Percentiles rank a stretch among this genome's conserved stretches.
phyloP scores from a whole-genome alignment of 805 yeast species.

The Wickerhamiella musiphila region DNA sequence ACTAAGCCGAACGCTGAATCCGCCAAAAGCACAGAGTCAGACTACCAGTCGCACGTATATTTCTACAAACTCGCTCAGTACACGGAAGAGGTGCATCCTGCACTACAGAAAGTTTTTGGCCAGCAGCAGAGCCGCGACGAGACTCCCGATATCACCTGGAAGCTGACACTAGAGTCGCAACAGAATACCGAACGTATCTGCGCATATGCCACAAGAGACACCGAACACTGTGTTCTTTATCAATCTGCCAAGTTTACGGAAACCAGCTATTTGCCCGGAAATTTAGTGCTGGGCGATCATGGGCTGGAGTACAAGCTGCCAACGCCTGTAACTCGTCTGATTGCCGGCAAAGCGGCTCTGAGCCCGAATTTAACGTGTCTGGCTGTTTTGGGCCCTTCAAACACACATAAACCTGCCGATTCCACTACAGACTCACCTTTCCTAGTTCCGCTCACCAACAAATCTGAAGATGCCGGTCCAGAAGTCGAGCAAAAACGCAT shows the following conservation, averaged over 20 bases:
- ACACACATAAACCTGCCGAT: too few relatives aligned
- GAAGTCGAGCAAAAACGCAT: conserved; percentile 2
- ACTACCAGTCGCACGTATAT: conserved; percentile 1
- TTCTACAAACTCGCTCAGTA: conserved; percentile 3
- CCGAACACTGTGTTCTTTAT: conserved; percentile 11
- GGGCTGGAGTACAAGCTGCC: conserved; percentile 1
- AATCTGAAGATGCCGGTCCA: too few relatives aligned
- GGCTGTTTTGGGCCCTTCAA: conserved; percentile 10
- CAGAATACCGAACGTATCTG: conserved; percentile 7
- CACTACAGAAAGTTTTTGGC: conserved; percentile 10
- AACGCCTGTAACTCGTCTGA: not conserved
- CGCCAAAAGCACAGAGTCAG: too few relatives aligned
- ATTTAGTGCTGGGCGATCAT: conserved; percentile 4
- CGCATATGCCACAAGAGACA: conserved; percentile 9
- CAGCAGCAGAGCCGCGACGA: conserved; percentile 1
- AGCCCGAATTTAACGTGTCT: conserved; percentile 21
- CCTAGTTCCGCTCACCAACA: not conserved
- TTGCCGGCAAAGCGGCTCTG: conserved; percentile 14
- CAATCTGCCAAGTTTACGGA: conserved; percentile 13
- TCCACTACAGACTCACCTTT: not conserved
- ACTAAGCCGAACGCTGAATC: too few relatives aligned
- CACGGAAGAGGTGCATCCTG: conserved; percentile 9
- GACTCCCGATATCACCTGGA: conserved; percentile 1
- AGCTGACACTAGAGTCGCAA: conserved; percentile 2
- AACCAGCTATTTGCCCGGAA: conserved; percentile 10